Base-by-base conservation (phyloP, 139 green algal genomes). In the Coelastrella sp. region DNA sequence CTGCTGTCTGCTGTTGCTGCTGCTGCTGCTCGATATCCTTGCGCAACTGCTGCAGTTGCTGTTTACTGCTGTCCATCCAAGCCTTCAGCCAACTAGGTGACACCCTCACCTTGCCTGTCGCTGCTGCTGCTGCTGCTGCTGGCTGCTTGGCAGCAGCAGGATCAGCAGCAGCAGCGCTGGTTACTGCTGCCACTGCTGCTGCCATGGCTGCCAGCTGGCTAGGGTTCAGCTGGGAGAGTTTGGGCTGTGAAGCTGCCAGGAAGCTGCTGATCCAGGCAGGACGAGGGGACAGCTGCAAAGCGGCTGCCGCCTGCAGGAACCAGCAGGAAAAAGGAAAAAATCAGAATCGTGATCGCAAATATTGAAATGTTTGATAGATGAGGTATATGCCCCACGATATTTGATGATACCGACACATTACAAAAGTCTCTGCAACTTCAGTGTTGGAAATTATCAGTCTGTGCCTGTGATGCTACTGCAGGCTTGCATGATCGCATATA, bases 201-300 rank as follows among this genome's bases (percentile, higher is more conserved):
- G 85, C 85, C 59, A 84, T 76, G 17, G 12, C 12, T 60, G 85
- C 85, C 22, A 90, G 73, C 73, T 90, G 72, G 9, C 4, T 68
- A 9, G 85, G 58, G 27, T 68, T 27, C 27, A 90, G 25, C 7
- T 90, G 24, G 27, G 9, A 6, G 22, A 90, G 85, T 20, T 84
- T 83, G 24, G 73, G 85, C 8, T 84, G 85, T 60, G 73, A 78
- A 8, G 73, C 74, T 73, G 85, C 22, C 4, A 58, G 58, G 72
- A 84, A 90, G 58, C 73, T 84, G 72, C 22, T 35, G 4, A 90
- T 63, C 85, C 85, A 90, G 10, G 85, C 73, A 25, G 85, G 58
- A 6, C 73, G 58, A 24, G 74, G 85, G 4, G 12, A 56, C 59
- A 90, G 24, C 22, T 56, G 73, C 49, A 90, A 15, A 4, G 85